Base-by-base conservation (phyloP, 2,329 filamentous ascomycete species). In the Fonsecaea multimorphosa region DNA sequence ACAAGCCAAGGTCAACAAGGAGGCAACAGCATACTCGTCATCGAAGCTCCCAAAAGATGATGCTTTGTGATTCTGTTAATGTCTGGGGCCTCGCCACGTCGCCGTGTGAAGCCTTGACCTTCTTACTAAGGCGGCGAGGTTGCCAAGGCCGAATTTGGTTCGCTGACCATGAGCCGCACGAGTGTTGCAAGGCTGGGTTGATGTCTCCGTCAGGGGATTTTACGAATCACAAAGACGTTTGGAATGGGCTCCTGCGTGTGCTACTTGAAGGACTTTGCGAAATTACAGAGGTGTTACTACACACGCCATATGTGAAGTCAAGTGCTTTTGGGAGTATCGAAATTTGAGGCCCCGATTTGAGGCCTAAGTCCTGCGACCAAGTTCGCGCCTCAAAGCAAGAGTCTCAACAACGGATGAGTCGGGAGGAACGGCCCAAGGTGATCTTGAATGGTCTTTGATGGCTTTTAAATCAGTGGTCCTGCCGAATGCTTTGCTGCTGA, bases 21-120 rank as follows among this genome's bases (percentile, higher is more conserved):
- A 68, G 65, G 65, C 65, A 65, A 44, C 65, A 62, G 32, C 27
- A 19, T 7, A 19, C 54, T 68, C 66, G 66, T 68, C 58, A 68
- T 59, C 51, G n/a, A 34, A 4, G 22, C 49, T 52, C 11, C 8
- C 22, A 5, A 31, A 34, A 22, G n/a, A 27, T n/a, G 38, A 22
- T 27, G 34, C 31, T 58, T 24, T 34, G n/a, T 27, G 46, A 27
- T 60, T 58, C 61, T 60, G 56, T 46, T 27, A 54, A 38, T 22
- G 54, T 68, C 63, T 49, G 60, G 40, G 34, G 16, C 27, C 49
- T 65, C 44, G 66, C 66, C 66, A 68, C 66, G 66, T 68, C 62
- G 54, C 60, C 59, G 44, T 60, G 38, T 51, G 66, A 63, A 65
- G 63, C 63, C 66, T 68, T 68, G 44, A 60, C 14, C 56, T 38